A percentile compares a stretch with the other conserved stretches of the same genome.
These are phyloP conservation scores for Cyclotella baltica DNA, from an alignment of 108 stramenopile genomes.

Conservation along the genomic window DNA sequence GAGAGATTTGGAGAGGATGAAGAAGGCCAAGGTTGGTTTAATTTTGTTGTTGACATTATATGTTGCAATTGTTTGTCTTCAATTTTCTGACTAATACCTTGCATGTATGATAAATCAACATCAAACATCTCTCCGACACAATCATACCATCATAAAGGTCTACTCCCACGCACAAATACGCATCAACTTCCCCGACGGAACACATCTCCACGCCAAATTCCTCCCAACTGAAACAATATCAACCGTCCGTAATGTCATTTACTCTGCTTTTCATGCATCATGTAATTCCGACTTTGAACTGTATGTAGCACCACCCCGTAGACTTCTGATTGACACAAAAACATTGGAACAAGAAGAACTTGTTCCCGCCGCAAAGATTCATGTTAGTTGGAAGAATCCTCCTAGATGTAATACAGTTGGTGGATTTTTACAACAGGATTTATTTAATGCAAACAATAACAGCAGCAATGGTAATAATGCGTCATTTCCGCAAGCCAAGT, in stretches of 20 bases:
- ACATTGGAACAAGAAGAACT: slow-evolving; percentile 69
- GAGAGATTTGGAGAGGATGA: slow-evolving; percentile 82
- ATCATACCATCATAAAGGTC: slow-evolving; percentile 13
- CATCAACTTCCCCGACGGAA: slow-evolving; percentile 74
- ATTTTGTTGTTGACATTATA: neutral
- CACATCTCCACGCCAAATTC: slow-evolving; percentile 69
- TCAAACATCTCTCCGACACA: neutral
- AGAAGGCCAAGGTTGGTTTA: slow-evolving; percentile 66
- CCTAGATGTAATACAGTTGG: neutral
- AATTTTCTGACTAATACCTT: neutral
- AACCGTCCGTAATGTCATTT: slow-evolving; percentile 48
- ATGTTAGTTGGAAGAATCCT: slow-evolving; percentile 72
- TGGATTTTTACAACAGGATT: slow-evolving; percentile 38
- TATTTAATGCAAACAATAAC: slow-evolving; percentile 35
- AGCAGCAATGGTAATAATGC: too few relatives aligned
- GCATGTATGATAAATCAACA: neutral
- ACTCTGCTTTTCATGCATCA: slow-evolving; percentile 32
- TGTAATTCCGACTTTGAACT: slow-evolving; percentile 65
- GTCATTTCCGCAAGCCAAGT: slow-evolving; percentile 52
- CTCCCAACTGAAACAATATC: slow-evolving; percentile 59
- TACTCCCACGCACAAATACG: slow-evolving; percentile 75
- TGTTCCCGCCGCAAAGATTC: slow-evolving; percentile 84
- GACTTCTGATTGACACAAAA: slow-evolving; percentile 49
- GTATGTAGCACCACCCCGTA: slow-evolving; percentile 82
- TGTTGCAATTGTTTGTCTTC: too few relatives aligned